Conservation (phyloP, 2,329 filamentous ascomycete species). For the Colletotrichum higginsianum region DNA sequence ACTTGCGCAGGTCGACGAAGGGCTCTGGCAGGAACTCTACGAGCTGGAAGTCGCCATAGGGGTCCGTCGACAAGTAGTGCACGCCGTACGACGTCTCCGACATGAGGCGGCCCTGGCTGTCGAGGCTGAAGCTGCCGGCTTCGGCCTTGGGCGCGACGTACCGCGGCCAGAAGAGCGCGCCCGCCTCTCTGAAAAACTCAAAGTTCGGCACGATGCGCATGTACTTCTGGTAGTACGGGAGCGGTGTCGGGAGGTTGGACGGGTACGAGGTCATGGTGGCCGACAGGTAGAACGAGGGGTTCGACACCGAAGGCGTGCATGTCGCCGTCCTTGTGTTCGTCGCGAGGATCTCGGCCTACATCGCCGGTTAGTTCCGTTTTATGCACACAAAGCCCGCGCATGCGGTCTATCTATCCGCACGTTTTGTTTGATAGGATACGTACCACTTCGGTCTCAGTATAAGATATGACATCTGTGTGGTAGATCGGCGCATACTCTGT, state of each 20-base stretch:
- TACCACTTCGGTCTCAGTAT: no score
- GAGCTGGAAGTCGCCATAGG: not conserved
- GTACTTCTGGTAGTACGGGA: conserved; percentile 1
- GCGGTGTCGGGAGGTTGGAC: not conserved
- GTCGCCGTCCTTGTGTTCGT: not conserved
- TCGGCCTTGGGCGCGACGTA: not conserved
- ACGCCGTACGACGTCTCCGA: conserved; percentile 9
- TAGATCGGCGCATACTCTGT: no score
- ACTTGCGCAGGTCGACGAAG: not conserved
- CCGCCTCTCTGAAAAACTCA: not conserved
- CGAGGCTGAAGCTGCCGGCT: conserved; percentile 1
- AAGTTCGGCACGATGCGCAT: not conserved
- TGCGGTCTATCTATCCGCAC: not conserved
- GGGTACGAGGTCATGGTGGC: not conserved
- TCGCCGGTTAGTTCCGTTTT: not conserved
- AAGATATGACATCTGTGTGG: no score
- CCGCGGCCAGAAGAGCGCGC: not conserved
- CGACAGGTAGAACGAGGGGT: conserved; percentile 3
- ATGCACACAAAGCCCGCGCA: not conserved
- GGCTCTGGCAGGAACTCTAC: not conserved
- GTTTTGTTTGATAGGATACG: no score
- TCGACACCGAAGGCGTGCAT: not conserved
- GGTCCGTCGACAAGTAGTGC: not conserved
- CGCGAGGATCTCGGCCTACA: no score
- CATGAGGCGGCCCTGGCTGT: conserved; percentile 14